phyloP scores from a whole-genome alignment of 2,329 filamentous ascomycete species.

The Neoascochyta sp. region DNA sequence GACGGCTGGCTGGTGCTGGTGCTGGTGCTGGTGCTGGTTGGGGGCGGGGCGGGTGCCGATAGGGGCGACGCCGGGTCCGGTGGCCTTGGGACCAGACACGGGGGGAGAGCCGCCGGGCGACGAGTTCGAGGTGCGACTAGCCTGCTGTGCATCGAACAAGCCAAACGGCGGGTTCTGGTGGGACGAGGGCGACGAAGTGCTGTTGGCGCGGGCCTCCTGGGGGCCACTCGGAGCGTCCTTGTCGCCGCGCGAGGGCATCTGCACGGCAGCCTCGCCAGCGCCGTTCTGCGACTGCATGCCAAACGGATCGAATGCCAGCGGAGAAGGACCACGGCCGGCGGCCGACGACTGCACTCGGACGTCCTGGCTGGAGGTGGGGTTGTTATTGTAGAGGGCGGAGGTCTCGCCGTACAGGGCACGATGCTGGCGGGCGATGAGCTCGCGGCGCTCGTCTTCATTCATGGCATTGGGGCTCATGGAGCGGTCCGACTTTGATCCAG shows the following conservation, averaged over 20 bases:
- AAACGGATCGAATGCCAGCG: constrained; percentile 72
- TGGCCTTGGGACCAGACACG: constrained; percentile 59
- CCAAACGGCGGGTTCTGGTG: constrained; percentile 52
- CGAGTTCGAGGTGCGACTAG: constrained; percentile 76
- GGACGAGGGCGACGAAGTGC: constrained; percentile 77
- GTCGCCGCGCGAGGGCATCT: constrained; percentile 48
- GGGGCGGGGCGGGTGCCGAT: constrained; percentile 84
- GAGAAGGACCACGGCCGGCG: constrained; percentile 68
- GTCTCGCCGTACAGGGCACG: constrained; percentile 84
- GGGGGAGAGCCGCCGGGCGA: constrained; percentile 82
- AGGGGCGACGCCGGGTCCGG: constrained; percentile 70
- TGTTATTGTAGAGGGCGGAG: constrained; percentile 64
- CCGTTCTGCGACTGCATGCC: constrained; percentile 51
- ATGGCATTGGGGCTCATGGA: constrained; percentile 79
- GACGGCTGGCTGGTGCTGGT: constrained; percentile 54
- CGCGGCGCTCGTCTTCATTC: constrained; percentile 94
- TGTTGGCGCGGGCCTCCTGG: constrained; percentile 70
- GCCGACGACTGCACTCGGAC: constrained; percentile 58
- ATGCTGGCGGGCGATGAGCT: constrained; percentile 93
- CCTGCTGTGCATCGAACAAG: constrained; percentile 57
- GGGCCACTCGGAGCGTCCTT: constrained; percentile 45
- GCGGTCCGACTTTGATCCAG: constrained; percentile 77
- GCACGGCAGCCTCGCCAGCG: constrained; percentile 51
- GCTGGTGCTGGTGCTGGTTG: no score
- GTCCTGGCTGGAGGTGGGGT: constrained; percentile 64